Percentiles rank a stretch among this genome's conserved stretches.
phyloP scores from a whole-genome alignment of 352 stramenopile species.

The Globisporangium parvum region DNA sequence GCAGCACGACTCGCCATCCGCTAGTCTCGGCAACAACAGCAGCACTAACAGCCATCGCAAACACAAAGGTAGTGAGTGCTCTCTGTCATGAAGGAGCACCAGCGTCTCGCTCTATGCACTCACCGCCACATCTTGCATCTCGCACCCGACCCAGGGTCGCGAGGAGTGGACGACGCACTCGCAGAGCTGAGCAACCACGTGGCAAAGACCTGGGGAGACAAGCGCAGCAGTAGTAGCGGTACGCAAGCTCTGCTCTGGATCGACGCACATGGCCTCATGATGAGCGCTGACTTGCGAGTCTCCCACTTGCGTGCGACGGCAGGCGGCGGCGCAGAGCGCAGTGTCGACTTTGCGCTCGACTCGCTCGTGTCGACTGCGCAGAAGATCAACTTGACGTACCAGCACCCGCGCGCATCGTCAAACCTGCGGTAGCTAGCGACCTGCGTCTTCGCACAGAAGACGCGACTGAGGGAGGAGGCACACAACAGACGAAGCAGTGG shows the following conservation, averaged over 20 bases:
- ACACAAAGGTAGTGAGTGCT: slow-evolving; percentile 18
- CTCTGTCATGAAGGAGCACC: background rate
- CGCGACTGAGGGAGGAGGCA: too few species aligned
- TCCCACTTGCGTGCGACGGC: background rate
- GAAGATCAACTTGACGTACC: slow-evolving; percentile 50
- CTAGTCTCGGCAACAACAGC: slow-evolving; percentile 11
- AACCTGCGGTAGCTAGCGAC: background rate
- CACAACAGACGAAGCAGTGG: too few species aligned
- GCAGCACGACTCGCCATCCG: slow-evolving; percentile 17
- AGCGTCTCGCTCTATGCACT: background rate
- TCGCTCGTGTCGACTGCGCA: slow-evolving; percentile 59
- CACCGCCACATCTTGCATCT: background rate
- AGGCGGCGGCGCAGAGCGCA: slow-evolving; percentile 16
- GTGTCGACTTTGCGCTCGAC: slow-evolving; percentile 45
- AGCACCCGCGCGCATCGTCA: slow-evolving; percentile 9
- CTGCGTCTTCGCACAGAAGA: background rate
- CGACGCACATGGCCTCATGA: background rate
- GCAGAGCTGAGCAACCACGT: slow-evolving; percentile 54
- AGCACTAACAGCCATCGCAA: slow-evolving; percentile 6
- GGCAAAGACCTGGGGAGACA: slow-evolving; percentile 26
- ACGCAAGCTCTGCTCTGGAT: too few species aligned
- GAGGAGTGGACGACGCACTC: slow-evolving; percentile 53
- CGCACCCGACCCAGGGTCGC: slow-evolving; percentile 13
- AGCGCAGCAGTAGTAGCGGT: slow-evolving; percentile 14
- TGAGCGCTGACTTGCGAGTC: background rate